Evolutionary conservation across 345 rosid genomes (phyloP), one percentile per base, ranked within the genome.

Genomic region (Lumnitzera racemosa): DNA sequence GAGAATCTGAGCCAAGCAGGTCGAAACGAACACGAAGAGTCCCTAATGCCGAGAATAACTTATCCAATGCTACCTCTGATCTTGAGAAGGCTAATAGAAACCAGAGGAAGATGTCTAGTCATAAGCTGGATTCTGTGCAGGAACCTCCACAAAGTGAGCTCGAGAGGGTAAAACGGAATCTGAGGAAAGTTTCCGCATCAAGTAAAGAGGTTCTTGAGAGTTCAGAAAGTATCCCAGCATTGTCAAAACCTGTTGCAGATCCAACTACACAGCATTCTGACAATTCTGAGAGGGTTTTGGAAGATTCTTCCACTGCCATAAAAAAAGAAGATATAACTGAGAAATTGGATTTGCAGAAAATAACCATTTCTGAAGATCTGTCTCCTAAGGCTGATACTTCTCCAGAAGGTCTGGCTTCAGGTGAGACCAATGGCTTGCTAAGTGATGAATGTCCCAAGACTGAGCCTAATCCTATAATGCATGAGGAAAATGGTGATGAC

Each of bases 71-170:
- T n/a, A 41, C 51, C 2, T 14, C 62, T 15, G 72, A 61, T 15
- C 49, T 27, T n/a, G 67, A 62, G 41, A 69, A 63, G 56, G 56
- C 73, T 13, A 69, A 52, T 46, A 59, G 68, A 46, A 47, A 24
- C 16, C 51, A 5, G 8, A 63, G 68, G 55, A 69, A 63, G 23
- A 41, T 24, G 11, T 15, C 46, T 9, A 59, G 47, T 24, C 27
- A 63, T 27, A 29, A 36, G 53, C 53, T 10, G 2, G 70, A 65
- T 29, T 12, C 55, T 46, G n/a, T 24, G 2, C 67, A 56, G 36
- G 74, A 61, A 61, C 64, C 61, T 43, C 58, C 74, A 24, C 59
- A 36, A 53, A 65, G 51, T 51, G 74, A 71, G 51, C 58, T 65
- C 52, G 70, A 71, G 57, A 71, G 53, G 61, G 67, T 65, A 9